phyloP scores from a whole-genome alignment of 768 basidiomycete genomes.

The Mycena rosella region DNA sequence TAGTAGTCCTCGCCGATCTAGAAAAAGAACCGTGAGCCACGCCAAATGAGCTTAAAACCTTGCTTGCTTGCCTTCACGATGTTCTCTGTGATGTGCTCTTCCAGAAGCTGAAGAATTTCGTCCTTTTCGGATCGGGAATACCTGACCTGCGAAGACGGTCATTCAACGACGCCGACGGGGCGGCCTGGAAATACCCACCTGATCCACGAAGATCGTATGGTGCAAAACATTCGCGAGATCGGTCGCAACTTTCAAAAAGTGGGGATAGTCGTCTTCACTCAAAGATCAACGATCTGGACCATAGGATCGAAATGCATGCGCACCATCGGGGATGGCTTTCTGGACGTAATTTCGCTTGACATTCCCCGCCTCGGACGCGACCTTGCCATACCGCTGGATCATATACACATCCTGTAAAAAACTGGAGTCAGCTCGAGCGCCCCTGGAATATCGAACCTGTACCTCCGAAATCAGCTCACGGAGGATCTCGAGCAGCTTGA shows the following conservation, averaged over 20 bases:
- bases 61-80: slow-evolving; percentile 82
- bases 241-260: slow-evolving; percentile 79
- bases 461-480: slow-evolving; percentile 81
- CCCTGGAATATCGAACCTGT: not conserved
- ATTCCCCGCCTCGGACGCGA: slow-evolving; percentile 68
- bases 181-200: slow-evolving; percentile 59
- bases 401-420: slow-evolving; percentile 74
- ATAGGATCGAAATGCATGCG: not conserved
- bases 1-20: slow-evolving; percentile 88
- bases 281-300: not conserved
- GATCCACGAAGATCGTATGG: slow-evolving; percentile 88
- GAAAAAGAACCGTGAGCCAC: slow-evolving; percentile 15
- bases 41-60: not conserved
- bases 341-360: slow-evolving; percentile 67
- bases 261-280: slow-evolving; percentile 75
- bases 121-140: slow-evolving; percentile 67
- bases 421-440: slow-evolving; percentile 6
- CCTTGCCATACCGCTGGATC: slow-evolving; percentile 76
- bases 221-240: slow-evolving; percentile 75
- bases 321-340: slow-evolving; percentile 79
- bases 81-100: slow-evolving; percentile 93
- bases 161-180: not conserved
- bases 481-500: slow-evolving; percentile 84
- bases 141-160: slow-evolving; percentile 53
- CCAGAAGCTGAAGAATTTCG: slow-evolving; percentile 78